A percentile compares a stretch with the other conserved stretches of the same genome.
Conservation (phyloP, 306 rosid species). For the Quercus parvula region DNA sequence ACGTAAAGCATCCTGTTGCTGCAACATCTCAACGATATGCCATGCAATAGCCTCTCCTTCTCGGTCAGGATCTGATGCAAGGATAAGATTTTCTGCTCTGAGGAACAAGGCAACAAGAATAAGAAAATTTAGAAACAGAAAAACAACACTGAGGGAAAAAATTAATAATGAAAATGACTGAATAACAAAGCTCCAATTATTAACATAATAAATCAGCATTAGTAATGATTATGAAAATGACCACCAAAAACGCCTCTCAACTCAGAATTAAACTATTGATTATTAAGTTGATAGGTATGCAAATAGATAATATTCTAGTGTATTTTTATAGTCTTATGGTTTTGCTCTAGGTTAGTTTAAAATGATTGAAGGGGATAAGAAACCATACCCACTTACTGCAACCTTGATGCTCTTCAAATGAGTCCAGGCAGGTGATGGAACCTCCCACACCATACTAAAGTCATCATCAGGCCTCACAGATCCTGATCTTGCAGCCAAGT, state of each 20-base stretch:
- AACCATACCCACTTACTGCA: slow-evolving; percentile 72
- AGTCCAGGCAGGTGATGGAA: slow-evolving; percentile 96
- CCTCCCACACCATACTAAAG: slow-evolving; percentile 99
- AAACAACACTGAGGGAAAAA: slow-evolving; percentile 14
- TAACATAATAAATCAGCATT: slow-evolving; percentile 9
- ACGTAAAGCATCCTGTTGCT: slow-evolving; percentile 77
- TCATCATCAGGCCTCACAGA: slow-evolving; percentile 97
- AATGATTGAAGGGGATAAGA: slow-evolving; percentile 16
- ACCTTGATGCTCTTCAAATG: slow-evolving; percentile 90
- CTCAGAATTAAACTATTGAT: background rate
- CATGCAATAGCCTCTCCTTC: slow-evolving; percentile 99
- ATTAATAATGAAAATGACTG: slow-evolving; percentile 6
- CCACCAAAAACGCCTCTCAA: slow-evolving; percentile 4
- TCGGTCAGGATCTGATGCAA: slow-evolving; percentile 99
- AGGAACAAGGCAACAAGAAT: slow-evolving; percentile 39
- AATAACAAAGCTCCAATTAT: slow-evolving; percentile 9
- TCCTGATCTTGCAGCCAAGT: slow-evolving; percentile 97
- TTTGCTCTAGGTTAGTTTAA: slow-evolving; percentile 16
- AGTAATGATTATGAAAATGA: slow-evolving; percentile 7
- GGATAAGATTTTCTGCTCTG: slow-evolving; percentile 98
- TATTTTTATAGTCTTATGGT: slow-evolving; percentile 5
- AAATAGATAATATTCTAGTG: background rate
- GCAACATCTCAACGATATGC: slow-evolving; percentile 96
- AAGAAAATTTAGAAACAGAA: slow-evolving; percentile 19
- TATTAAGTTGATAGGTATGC: background rate